Percentiles rank a stretch among this genome's conserved stretches.
Evolutionary conservation across 176 grass and related monocot species (phyloP).

Genomic region (Oryza nivara): DNA sequence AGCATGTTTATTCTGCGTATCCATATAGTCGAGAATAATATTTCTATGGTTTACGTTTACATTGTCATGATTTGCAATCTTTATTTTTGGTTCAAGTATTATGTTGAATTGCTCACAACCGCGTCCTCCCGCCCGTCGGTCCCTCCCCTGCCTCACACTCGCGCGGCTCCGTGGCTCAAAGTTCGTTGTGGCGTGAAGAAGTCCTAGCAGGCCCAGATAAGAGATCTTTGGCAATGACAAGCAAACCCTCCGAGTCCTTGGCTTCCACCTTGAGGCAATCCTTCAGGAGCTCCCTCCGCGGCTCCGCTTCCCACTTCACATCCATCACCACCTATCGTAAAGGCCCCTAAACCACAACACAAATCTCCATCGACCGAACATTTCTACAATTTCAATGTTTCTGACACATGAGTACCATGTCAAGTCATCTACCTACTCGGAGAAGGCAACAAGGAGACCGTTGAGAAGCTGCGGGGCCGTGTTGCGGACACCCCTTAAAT

Average conservation of each 20-base stretch:
- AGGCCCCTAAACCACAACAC: slow-evolving; percentile 65
- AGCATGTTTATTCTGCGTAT: too few species aligned
- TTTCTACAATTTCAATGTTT: slow-evolving; percentile 9
- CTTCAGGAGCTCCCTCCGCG: slow-evolving; percentile 69
- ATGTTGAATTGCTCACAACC: too few species aligned
- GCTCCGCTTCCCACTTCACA: slow-evolving; percentile 74
- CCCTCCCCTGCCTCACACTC: too few species aligned
- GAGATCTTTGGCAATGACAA: slow-evolving; percentile 77
- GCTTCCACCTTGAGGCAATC: slow-evolving; percentile 79
- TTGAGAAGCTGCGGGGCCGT: slow-evolving; percentile 40
- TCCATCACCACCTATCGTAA: slow-evolving; percentile 72
- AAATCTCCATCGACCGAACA: not conserved
- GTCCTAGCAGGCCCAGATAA: slow-evolving; percentile 49
- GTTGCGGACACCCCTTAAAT: too few species aligned
- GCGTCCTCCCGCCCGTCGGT: too few species aligned
- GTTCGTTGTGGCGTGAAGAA: slow-evolving; percentile 52
- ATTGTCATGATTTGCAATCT: too few species aligned
- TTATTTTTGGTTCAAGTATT: too few species aligned
- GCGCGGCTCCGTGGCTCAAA: slow-evolving; percentile 29
- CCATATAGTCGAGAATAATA: too few species aligned
- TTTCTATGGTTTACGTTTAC: too few species aligned
- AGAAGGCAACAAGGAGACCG: slow-evolving; percentile 78
- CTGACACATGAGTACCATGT: not conserved
- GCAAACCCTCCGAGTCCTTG: slow-evolving; percentile 65
- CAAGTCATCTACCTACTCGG: slow-evolving; percentile 55